Conservation (phyloP, 2,329 filamentous ascomycete species). For the Sphaerostilbella broomeana region DNA sequence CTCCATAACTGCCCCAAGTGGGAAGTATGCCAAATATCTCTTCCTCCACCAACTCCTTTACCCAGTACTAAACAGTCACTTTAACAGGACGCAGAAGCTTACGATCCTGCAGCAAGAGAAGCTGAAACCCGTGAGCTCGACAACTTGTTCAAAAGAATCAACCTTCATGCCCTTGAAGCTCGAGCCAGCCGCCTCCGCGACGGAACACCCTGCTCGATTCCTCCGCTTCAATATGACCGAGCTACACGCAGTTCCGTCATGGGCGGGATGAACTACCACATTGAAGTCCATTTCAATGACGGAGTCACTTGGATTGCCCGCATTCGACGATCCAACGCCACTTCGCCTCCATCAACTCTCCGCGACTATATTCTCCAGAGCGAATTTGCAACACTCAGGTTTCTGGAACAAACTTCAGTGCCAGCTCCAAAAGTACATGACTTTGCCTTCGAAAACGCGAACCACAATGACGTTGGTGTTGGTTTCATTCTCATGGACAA, state of each 20-base stretch:
- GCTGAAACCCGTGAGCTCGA: slow-evolving; percentile 31
- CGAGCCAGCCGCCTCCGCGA: slow-evolving; percentile 29
- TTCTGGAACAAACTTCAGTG: slow-evolving; percentile 30
- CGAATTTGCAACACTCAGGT: slow-evolving; percentile 36
- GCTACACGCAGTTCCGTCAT: slow-evolving; percentile 31
- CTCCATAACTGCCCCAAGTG: slow-evolving; percentile 32
- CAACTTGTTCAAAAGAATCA: slow-evolving; percentile 28
- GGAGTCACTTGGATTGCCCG: slow-evolving; percentile 37
- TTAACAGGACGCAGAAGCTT: slow-evolving; percentile 29
- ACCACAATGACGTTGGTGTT: slow-evolving; percentile 31
- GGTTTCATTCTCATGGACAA: slow-evolving; percentile 39
- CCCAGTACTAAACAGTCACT: slow-evolving; percentile 14
- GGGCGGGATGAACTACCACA: slow-evolving; percentile 40
- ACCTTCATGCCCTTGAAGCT: slow-evolving; percentile 30
- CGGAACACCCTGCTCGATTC: slow-evolving; percentile 30
- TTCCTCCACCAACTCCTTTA: slow-evolving; percentile 1
- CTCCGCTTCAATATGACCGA: slow-evolving; percentile 31
- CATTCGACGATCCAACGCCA: slow-evolving; percentile 34
- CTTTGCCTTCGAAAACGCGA: slow-evolving; percentile 24
- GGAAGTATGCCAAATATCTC: slow-evolving; percentile 29
- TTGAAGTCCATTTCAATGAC: slow-evolving; percentile 37
- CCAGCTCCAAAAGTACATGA: slow-evolving; percentile 33
- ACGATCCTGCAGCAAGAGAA: slow-evolving; percentile 26
- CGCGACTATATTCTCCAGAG: slow-evolving; percentile 32
- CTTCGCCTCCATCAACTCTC: slow-evolving; percentile 29